Base-by-base conservation (phyloP, 2,329 filamentous ascomycete genomes). In the Xylaria sp. region DNA sequence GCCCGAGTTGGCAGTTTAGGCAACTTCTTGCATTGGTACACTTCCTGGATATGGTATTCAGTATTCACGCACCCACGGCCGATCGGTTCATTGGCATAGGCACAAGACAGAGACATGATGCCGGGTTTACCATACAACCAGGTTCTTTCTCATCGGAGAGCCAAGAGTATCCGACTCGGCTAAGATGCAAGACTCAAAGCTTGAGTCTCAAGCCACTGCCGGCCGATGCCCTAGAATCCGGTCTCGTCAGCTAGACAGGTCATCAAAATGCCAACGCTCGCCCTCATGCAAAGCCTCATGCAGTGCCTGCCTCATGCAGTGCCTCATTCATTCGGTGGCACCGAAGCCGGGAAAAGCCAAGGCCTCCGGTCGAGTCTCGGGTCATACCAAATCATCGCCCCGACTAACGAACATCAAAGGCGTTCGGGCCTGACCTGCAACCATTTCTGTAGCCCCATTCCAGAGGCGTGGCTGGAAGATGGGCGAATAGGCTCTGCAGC, bases 281-380 rank as follows among this genome's bases (percentile, higher is more conserved):
- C 43, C 43, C 43, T 47, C 43, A 47, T 47, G 43, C 43, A 47
- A 47, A 44, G 40, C 40, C 40, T 44, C 40, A 44, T 44, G 40
- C 35, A 38, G 35, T 43, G 40, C 40, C 40, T 43, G 21, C 40
- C 40, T 43, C 40, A 43, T 43, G 40, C 43, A 47, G 43, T 47
- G 43, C 23, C 9, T 47, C 43, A 47, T 47, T 47, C 43, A 47
- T 47, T 47, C 43, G 43, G 43, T 31, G 43, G 43, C 43, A 31
- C 43, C 43, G 43, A 47, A 47, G 27, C 43, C 43, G 43, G 43
- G n/a, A 47, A 47, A 25, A 47, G 43, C 43, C 43, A 15, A 47
- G 43, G 43, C 43, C 23, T 47, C 23, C 25, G 25, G 43, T 47
- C 43, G 43, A 31, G 43, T 47, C 43, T 47, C 43, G 27, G 43